These are phyloP conservation scores for Echinosophora koreensis DNA, from an alignment of 306 rosid species.

Conservation along the genomic window DNA sequence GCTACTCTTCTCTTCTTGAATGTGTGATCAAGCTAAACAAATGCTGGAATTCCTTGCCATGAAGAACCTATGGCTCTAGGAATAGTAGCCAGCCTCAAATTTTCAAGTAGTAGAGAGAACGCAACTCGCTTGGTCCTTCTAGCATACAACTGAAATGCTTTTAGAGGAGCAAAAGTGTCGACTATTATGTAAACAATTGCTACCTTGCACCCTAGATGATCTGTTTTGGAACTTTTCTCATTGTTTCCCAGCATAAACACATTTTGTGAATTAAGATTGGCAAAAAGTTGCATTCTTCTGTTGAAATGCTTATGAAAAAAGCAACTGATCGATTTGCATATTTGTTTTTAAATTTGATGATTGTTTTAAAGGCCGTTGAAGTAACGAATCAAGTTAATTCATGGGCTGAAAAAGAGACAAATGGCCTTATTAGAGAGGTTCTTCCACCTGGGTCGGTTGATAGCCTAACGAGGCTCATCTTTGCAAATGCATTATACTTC, in stretches of 20 bases:
- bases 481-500: conserved; percentile 83
- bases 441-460: conserved; percentile 69
- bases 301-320: not conserved
- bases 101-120: conserved; percentile 15
- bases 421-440: conserved; percentile 69
- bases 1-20: conserved; percentile 23
- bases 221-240: too few species aligned
- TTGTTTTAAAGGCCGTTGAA: conserved; percentile 61
- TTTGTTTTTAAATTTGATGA: conserved; percentile 25
- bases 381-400: conserved; percentile 68
- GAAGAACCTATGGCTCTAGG: not conserved
- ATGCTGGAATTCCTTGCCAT: not conserved
- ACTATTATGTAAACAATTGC: too few species aligned
- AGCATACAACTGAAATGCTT: not conserved
- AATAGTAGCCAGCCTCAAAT: conserved; percentile 3
- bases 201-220: too few species aligned
- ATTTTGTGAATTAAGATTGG: not conserved
- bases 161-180: too few species aligned
- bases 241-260: too few species aligned
- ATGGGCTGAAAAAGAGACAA: conserved; percentile 83
- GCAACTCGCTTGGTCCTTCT: not conserved
- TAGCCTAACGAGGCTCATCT: conserved; percentile 61
- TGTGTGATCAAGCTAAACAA: not conserved
- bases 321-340: not conserved
- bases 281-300: not conserved